A percentile compares a stretch with the other conserved stretches of the same genome.
These are phyloP conservation scores for Kalmusia sp. DNA, from an alignment of 2,329 filamentous ascomycete species.

Conservation along the genomic window DNA sequence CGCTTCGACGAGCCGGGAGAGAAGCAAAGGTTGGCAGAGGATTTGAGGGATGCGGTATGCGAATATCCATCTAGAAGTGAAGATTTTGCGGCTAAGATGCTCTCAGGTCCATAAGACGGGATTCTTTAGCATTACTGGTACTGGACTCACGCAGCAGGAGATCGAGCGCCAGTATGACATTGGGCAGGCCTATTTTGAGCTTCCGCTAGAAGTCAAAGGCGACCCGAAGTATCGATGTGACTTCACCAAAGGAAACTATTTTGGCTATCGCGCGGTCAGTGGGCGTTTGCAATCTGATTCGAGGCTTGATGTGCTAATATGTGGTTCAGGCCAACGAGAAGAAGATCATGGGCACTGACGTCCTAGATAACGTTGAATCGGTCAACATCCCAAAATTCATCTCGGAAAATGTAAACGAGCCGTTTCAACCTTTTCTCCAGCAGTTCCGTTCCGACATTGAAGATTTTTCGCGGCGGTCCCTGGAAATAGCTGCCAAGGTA, in stretches of 20 bases:
- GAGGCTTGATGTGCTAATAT: neutral
- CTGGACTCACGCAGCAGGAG: conserved; percentile 37
- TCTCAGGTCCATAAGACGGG: conserved; percentile 34
- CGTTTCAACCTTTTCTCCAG: conserved; percentile 35
- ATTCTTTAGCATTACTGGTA: conserved; percentile 41
- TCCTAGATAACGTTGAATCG: conserved; percentile 42
- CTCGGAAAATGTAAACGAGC: conserved; percentile 27
- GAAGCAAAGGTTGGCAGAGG: conserved; percentile 60
- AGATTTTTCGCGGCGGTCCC: conserved; percentile 32
- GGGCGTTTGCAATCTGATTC: neutral
- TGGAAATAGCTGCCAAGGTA: conserved; percentile 41
- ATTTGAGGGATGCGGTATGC: conserved; percentile 61
- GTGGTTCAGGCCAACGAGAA: conserved; percentile 34
- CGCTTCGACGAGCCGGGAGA: conserved; percentile 62
- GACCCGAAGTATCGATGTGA: conserved; percentile 37
- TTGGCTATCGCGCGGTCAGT: conserved; percentile 37
- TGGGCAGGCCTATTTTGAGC: conserved; percentile 39
- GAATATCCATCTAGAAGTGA: neutral
- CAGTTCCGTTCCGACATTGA: conserved; percentile 35
- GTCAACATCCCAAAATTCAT: conserved; percentile 45
- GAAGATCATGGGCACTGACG: conserved; percentile 38
- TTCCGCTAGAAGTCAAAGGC: conserved; percentile 37
- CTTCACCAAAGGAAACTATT: conserved; percentile 39
- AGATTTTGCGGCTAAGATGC: neutral
- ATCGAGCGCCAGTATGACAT: conserved; percentile 42